Evolutionary conservation across 2,329 filamentous ascomycete genomes (phyloP).

Genomic region (Pseudogymnoascus sp.): DNA sequence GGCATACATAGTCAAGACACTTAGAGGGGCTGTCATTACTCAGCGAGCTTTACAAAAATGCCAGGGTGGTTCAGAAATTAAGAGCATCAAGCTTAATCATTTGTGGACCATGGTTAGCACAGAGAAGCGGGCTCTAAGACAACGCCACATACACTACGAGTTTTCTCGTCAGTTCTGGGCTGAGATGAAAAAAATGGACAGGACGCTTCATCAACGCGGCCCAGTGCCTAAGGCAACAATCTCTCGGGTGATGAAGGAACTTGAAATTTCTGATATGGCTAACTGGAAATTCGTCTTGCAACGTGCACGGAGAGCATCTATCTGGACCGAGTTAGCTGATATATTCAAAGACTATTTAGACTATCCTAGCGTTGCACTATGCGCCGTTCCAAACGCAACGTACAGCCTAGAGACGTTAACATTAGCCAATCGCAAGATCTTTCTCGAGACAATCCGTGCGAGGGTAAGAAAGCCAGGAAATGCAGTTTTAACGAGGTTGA

Average conservation of each 20-base stretch:
- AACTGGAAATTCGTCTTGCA: constrained; percentile 14
- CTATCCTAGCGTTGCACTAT: constrained; percentile 14
- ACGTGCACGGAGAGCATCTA: constrained; percentile 13
- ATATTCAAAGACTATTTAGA: constrained; percentile 15
- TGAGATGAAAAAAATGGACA: constrained; percentile 14
- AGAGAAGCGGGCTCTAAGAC: constrained; percentile 16
- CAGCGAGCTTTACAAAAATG: constrained; percentile 13
- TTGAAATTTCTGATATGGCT: constrained; percentile 13
- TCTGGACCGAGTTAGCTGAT: constrained; percentile 15
- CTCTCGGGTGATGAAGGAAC: constrained; percentile 11
- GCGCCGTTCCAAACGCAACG: constrained; percentile 13
- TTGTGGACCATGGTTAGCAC: constrained; percentile 16
- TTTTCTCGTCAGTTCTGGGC: constrained; percentile 18
- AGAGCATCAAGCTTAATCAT: constrained; percentile 11
- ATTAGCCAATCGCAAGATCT: constrained; percentile 13
- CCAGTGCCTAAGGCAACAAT: constrained; percentile 14
- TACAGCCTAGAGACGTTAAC: constrained; percentile 16
- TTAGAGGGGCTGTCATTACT: constrained; percentile 15
- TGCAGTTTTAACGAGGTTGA: constrained; percentile 16
- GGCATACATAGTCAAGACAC: constrained; percentile 12
- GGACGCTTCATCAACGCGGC: constrained; percentile 10
- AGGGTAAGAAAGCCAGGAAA: constrained; percentile 14
- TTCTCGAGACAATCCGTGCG: constrained; percentile 15
- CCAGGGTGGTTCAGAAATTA: neutral
- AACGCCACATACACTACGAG: constrained; percentile 17